Evolutionary conservation across 768 basidiomycete genomes (phyloP), one percentile per base, ranked within the genome.

Genomic region (Lyophyllum atratum): DNA sequence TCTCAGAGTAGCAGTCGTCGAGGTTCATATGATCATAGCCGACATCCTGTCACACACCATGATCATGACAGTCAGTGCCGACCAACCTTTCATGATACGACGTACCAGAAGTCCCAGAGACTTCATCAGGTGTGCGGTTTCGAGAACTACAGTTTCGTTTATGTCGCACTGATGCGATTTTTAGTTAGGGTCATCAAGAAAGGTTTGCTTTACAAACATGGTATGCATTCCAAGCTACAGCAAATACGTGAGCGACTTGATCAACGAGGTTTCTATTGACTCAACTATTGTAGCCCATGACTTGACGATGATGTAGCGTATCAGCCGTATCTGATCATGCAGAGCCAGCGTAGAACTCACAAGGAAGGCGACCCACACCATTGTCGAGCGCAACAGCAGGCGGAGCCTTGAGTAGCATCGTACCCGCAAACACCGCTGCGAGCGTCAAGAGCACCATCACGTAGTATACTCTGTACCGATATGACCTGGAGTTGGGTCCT

Each of bases 1-100:
- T 84, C 69, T 85, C 82, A 0, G 86, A 78, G 53, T 82, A 88
- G 61, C 86, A 88, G 62, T 87, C 86, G 56, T 88, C 86, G 49
- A 88, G 72, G 60, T 87, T 87, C 60, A 88, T 72, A 59, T 81
- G 76, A 49, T 78, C 70, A 56, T 88, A 88, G 5, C 86, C 86
- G 25, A 74, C 82, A 47, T 76, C 82, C 84, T 86, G 50, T 5
- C 19, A n/a, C n/a, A n/a, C n/a, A n/a, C n/a, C 0, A n/a, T 46
- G 40, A 26, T 17, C 25, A 7, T 19, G 11, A 8, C 3, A 17
- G 11, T 29, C 28, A 1, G 12, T 29, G 11, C 26, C 19, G 29
- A 4, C n/a, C 17, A n/a, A n/a, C 7, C 4, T n/a, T 40, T 19
- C 4, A n/a, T 6, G 15, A n/a, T 5, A 3, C 17, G n/a, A 65